These are phyloP conservation scores for Phytopythium vexans DNA, from an alignment of 352 stramenopile genomes.

Conservation along the genomic window DNA sequence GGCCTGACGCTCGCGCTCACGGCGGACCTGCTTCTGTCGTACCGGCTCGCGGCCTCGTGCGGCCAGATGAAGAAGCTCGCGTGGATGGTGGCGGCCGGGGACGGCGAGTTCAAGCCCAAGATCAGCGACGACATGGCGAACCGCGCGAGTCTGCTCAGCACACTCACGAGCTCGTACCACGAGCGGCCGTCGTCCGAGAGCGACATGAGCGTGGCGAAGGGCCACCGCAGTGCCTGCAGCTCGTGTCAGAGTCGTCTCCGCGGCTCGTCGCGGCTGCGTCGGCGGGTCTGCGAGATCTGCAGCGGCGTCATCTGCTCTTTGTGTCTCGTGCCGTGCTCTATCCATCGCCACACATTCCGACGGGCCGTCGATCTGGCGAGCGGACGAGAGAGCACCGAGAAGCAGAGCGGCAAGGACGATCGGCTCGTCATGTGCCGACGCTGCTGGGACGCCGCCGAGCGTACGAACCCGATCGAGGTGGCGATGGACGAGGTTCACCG, in stretches of 20 bases:
- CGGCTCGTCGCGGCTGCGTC: not conserved
- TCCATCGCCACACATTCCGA: not conserved
- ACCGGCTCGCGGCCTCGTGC: slow-evolving; percentile 25
- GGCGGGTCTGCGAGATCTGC: slow-evolving; percentile 5
- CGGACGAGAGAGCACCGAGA: too few relatives aligned
- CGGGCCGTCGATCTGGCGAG: not conserved
- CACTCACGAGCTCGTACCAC: slow-evolving; percentile 6
- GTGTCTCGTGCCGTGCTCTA: not conserved
- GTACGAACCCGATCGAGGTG: slow-evolving; percentile 20
- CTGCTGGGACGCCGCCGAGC: slow-evolving; percentile 19
- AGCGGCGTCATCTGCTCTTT: slow-evolving; percentile 1
- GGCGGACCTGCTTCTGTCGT: slow-evolving; percentile 27
- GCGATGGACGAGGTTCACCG: slow-evolving; percentile 27
- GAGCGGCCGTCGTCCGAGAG: slow-evolving; percentile 3
- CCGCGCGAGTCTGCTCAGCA: slow-evolving; percentile 4
- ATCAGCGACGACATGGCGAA: not conserved
- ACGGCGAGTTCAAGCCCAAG: not conserved
- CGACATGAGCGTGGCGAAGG: slow-evolving; percentile 2
- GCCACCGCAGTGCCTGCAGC: slow-evolving; percentile 16
- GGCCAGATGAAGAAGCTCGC: slow-evolving; percentile 67
- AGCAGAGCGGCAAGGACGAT: not conserved
- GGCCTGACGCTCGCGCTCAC: slow-evolving; percentile 24
- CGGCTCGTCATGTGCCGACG: slow-evolving; percentile 19
- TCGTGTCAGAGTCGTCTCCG: slow-evolving; percentile 8
- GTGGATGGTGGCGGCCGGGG: slow-evolving; percentile 29